A percentile compares a stretch with the other conserved stretches of the same genome.
Evolutionary conservation across 2,329 filamentous ascomycete genomes (phyloP).

Genomic region (Hortaea sp.): DNA sequence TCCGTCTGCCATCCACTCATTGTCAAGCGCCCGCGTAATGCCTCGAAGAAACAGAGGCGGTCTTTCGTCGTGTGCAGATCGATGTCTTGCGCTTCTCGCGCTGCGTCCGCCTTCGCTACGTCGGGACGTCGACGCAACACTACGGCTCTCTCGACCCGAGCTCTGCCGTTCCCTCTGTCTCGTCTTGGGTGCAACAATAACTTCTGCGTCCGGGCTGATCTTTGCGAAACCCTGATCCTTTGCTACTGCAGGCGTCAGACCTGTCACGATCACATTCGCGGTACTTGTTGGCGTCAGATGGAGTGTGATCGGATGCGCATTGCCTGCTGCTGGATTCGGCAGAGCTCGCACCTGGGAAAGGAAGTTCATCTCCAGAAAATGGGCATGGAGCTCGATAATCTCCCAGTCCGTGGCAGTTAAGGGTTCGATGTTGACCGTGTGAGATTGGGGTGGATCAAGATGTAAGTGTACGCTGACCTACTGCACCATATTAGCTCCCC

Average conservation of each 20-base stretch:
- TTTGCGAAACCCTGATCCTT: slow-evolving; percentile 72
- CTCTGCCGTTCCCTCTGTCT: slow-evolving; percentile 52
- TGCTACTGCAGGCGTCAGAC: slow-evolving; percentile 64
- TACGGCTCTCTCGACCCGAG: slow-evolving; percentile 62
- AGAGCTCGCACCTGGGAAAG: slow-evolving; percentile 85
- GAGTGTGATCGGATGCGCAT: slow-evolving; percentile 71
- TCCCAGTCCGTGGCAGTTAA: slow-evolving; percentile 96
- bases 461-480: slow-evolving; percentile 60
- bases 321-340: slow-evolving; percentile 60
- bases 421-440: slow-evolving; percentile 95
- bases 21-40: slow-evolving; percentile 58
- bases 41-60: slow-evolving; percentile 67
- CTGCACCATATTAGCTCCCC: slow-evolving; percentile 16
- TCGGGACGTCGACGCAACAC: slow-evolving; percentile 67
- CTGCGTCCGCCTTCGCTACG: slow-evolving; percentile 64
- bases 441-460: slow-evolving; percentile 78
- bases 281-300: slow-evolving; percentile 93
- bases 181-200: slow-evolving; percentile 92
- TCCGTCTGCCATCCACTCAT: slow-evolving; percentile 63
- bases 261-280: slow-evolving; percentile 78
- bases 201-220: slow-evolving; percentile 86
- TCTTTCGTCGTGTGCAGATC: slow-evolving; percentile 52
- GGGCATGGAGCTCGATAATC: slow-evolving; percentile 94
- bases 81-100: slow-evolving; percentile 57
- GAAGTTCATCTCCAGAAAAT: slow-evolving; percentile 88